Evolutionary conservation across 768 basidiomycete species (phyloP), one percentile per base, ranked within the genome.

Genomic region (Termitomyces sp.): DNA sequence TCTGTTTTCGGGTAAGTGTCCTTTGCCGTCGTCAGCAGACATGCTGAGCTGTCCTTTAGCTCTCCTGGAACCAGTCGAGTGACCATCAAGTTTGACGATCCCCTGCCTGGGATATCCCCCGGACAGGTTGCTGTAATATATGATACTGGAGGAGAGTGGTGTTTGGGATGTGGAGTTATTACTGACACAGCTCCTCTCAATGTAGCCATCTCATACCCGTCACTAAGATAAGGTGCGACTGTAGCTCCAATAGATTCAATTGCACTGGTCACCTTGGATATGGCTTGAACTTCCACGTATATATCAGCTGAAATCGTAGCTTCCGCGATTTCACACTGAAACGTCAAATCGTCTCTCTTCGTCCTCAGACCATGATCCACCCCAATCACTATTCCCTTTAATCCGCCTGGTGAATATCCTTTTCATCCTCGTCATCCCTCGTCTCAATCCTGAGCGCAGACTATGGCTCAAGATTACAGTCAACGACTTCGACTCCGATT

Each of bases 71-170:
- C 57, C 18, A 8, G 51, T 13, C 68, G 76, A 31, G 63, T 82
- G 6, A 58, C 65, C 3, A 77, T 93, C 46, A 65, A 71, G 0
- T 88, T 91, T 62, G 76, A 80, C 41, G 70, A 79, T 37, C 84
- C 88, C 0, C 77, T 89, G 51, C 80, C 82, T 44, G 88, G 85
- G 6, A 84, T 94, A 16, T 79, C 91, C 0, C 82, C 86, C 0
- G 95, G 95, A 1, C 95, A 98, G 71, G 82, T 90, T 31, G 87
- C 86, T 6, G 86, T 82, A 0, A 63, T 96, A 2, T 97, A 86
- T 71, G 79, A 85, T 57, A 82, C 76, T 2, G 79, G 83, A 47
- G 84, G 77, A 2, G 79, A 85, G 47, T 88, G 88, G 86, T 95
- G 93, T 70, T 76, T 96, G 33, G 95, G 95, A 2, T 89, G 88